Evolutionary conservation across 129 eudicot genomes (phyloP), one percentile per base, ranked within the genome.

Genomic region (Gnaphalium uliginosum): DNA sequence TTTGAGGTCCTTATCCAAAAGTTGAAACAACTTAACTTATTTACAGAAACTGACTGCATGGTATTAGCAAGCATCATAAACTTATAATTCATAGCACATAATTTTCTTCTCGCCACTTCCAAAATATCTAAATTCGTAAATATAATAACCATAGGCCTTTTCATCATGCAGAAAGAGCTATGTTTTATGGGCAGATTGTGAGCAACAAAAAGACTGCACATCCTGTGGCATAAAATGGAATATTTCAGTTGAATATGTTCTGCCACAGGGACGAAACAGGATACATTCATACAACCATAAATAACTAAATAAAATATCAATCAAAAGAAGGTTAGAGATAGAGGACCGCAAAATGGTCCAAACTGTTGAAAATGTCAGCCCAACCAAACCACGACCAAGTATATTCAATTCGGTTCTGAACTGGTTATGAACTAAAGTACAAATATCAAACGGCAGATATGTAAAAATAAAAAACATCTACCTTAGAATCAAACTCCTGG

Each of bases 401-500:
- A 29, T 6, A 4, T 0, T 64, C 69, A 64, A 18, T 32, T 29
- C 25, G 11, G 14, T 30, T 32, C 24, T 64, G 13, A 64, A 33
- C 70, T 43, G 23, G 15, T 33, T 7, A 60, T 23, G 14, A 60
- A 10, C 18, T 2, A 4, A 24, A 60, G 32, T 22, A 56, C 10
- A 9, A 8, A 56, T 56, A 56, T n/a, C 25, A 56, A 53, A n/a
- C 9, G 24, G 8, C 19, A n/a, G 66, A 39, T 2, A 62, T 61
- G 69, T 17, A 57, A 68, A n/a, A 19, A 21, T 37, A 54, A 48
- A 41, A 27, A 74, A 59, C 46, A 39, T 77, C 13, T 78, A 92
- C 98, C 92, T 94, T 94, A 18, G 99, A 94, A 79, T 94, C 99
- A 68, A 91, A 94, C 80, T 94, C 99, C 73, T 87, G 93, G 26